phyloP scores from a whole-genome alignment of 2,329 filamentous ascomycete species.

The Sporothrix variecibatus region DNA sequence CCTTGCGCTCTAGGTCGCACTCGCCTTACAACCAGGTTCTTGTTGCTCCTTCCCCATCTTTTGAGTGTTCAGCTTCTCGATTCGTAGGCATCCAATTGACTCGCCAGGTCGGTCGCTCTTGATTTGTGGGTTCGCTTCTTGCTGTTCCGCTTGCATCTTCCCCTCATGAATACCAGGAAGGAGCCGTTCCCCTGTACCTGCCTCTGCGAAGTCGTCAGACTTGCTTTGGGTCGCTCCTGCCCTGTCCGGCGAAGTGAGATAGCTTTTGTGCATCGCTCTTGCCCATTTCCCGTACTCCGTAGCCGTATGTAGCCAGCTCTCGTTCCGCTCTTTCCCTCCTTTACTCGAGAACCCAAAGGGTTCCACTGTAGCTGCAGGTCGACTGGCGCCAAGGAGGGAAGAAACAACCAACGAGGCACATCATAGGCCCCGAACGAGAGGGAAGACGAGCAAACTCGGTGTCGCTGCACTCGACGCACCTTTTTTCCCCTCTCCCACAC shows the following conservation, averaged over 20 bases:
- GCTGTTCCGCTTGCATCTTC: background rate
- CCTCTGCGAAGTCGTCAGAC: background rate
- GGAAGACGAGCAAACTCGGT: background rate
- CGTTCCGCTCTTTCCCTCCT: background rate
- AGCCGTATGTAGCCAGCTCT: constrained; percentile 6
- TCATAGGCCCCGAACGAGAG: background rate
- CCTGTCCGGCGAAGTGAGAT: constrained; percentile 1
- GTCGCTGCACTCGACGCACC: background rate
- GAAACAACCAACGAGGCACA: constrained; percentile 9
- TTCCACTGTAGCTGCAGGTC: constrained; percentile 11
- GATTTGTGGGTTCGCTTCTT: background rate
- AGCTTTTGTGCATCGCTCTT: constrained; percentile 8
- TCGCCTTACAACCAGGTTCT: constrained; percentile 13
- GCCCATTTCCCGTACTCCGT: background rate
- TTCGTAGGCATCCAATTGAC: background rate
- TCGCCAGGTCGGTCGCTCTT: background rate
- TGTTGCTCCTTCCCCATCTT: constrained; percentile 8
- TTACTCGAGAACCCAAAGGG: background rate
- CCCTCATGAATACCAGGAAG: background rate
- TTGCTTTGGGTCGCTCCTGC: background rate
- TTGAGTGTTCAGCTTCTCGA: background rate
- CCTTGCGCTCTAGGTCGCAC: background rate
- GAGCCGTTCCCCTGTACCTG: background rate
- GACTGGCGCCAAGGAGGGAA: constrained; percentile 12
- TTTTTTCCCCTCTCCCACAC: background rate